phyloP scores from a whole-genome alignment of 2,329 filamentous ascomycete genomes.

The Colletotrichum sp. region DNA sequence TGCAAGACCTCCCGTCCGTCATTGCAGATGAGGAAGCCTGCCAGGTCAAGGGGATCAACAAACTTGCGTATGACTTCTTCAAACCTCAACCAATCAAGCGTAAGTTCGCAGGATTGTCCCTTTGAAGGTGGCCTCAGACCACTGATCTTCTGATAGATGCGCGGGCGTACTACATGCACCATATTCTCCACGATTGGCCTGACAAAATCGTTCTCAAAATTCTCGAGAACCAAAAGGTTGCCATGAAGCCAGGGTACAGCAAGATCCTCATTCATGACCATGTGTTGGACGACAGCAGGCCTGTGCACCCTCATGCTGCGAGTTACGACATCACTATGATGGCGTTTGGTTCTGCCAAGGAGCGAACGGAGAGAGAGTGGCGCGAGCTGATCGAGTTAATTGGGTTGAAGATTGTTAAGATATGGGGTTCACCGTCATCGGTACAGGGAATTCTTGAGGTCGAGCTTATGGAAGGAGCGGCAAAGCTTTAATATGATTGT shows the following conservation, averaged over 20 bases:
- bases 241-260: slow-evolving; percentile 46
- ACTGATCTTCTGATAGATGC: slow-evolving; percentile 27
- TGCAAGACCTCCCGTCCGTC: not conserved
- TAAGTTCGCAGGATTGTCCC: not conserved
- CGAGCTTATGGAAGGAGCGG: not conserved
- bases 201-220: slow-evolving; percentile 47
- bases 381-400: not conserved
- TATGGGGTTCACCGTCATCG: not conserved
- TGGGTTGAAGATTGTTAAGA: slow-evolving; percentile 6
- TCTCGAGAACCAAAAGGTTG: slow-evolving; percentile 43
- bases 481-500: slow-evolving; percentile 33
- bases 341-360: not conserved
- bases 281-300: slow-evolving; percentile 35
- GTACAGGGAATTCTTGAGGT: not conserved
- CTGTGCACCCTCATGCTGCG: not conserved
- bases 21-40: not conserved
- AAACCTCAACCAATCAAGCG: slow-evolving; percentile 37
- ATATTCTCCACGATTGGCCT: slow-evolving; percentile 63
- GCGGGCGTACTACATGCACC: slow-evolving; percentile 57
- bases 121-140: fast-evolving
- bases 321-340: not conserved
- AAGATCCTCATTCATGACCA: slow-evolving; percentile 42
- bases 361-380: slow-evolving; percentile 8
- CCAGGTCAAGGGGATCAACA: not conserved
- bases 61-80: slow-evolving; percentile 40